A percentile compares a stretch with the other conserved stretches of the same genome.
Conservation (phyloP, 2,329 filamentous ascomycete species). For the Beauveria bassiana region DNA sequence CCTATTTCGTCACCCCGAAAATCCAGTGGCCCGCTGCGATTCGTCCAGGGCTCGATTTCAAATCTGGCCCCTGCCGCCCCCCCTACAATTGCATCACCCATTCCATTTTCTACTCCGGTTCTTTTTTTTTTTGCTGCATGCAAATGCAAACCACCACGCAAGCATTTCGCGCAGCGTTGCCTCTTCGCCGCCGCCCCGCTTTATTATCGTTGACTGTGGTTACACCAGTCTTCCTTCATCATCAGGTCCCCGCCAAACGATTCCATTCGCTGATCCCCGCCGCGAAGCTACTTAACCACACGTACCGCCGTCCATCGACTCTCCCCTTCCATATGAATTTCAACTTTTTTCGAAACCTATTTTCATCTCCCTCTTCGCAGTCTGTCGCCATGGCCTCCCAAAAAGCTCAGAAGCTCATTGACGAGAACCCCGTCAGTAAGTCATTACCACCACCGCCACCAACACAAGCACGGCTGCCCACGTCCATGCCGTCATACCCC, state of each 20-base stretch:
- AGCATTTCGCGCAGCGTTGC: background rate
- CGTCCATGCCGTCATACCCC: background rate
- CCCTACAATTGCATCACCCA: slow-evolving; percentile 1
- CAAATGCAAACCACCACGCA: background rate
- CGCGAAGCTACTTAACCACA: background rate
- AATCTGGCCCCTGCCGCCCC: background rate
- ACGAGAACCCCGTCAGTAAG: slow-evolving; percentile 78
- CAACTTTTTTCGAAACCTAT: slow-evolving; percentile 67
- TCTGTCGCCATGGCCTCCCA: slow-evolving; percentile 71
- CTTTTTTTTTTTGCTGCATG: background rate
- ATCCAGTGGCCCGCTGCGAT: background rate
- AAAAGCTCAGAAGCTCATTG: slow-evolving; percentile 80
- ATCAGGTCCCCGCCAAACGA: background rate
- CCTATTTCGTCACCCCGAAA: background rate
- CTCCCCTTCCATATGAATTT: slow-evolving; percentile 44
- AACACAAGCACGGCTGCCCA: background rate
- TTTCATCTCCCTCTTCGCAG: slow-evolving; percentile 50
- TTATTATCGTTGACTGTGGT: background rate
- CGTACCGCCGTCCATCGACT: background rate
- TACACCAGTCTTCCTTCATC: background rate
- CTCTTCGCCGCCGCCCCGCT: slow-evolving; percentile 5
- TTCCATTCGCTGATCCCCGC: background rate
- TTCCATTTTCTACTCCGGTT: background rate
- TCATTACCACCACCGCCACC: slow-evolving; percentile 1
- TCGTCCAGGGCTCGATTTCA: background rate